phyloP scores from a whole-genome alignment of 176 grass and related monocot species.

The Aegilops longissima region DNA sequence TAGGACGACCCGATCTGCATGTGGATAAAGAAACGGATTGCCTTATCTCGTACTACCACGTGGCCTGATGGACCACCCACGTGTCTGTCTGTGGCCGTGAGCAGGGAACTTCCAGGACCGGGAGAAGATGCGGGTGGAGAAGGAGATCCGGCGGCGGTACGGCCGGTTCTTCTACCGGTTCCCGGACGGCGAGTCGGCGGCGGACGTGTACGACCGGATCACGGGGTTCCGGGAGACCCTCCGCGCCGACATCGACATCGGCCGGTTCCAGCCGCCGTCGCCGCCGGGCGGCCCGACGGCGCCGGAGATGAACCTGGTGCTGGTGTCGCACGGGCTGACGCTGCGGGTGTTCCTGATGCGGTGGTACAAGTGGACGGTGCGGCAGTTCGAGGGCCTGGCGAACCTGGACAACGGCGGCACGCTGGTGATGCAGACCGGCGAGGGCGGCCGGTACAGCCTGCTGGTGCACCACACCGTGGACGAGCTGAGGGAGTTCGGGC shows the following conservation, averaged over 20 bases:
- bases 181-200: constrained; percentile 15
- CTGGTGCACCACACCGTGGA: background rate
- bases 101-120: constrained; percentile 26
- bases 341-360: constrained; percentile 17
- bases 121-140: constrained; percentile 20
- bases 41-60: background rate
- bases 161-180: constrained; percentile 11
- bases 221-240: background rate
- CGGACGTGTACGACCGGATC: constrained; percentile 23
- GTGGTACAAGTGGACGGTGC: constrained; percentile 23
- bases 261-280: background rate
- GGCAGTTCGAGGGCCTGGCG: background rate
- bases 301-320: constrained; percentile 14
- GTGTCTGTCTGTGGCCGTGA: background rate
- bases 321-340: constrained; percentile 7
- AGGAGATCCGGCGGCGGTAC: constrained; percentile 4
- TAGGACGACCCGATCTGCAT: background rate
- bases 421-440: constrained; percentile 11
- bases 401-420: constrained; percentile 14
- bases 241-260: constrained; percentile 1
- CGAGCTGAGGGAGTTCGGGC: constrained; percentile 13
- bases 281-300: background rate
- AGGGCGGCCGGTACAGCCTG: constrained; percentile 13
- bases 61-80: background rate
- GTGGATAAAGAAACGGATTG: background rate